These are phyloP conservation scores for Talaromyces adpressus DNA, from an alignment of 495 filamentous ascomycete genomes.

Conservation along the genomic window DNA sequence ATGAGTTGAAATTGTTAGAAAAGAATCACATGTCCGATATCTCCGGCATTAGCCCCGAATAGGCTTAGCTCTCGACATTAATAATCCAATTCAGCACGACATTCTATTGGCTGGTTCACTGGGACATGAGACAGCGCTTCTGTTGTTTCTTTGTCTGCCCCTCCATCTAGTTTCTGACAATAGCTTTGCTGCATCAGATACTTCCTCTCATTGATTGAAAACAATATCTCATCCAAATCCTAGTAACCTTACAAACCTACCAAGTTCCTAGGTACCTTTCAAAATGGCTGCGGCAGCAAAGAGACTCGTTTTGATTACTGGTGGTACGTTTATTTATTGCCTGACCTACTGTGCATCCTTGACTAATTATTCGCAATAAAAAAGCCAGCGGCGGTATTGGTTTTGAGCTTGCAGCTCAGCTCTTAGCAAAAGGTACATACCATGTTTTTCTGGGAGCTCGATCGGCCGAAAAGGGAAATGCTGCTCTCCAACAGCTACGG, in stretches of 20 bases:
- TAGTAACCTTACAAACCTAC: neutral
- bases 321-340: neutral
- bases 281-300: slow-evolving; percentile 1
- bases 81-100: too few relatives aligned
- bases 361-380: slow-evolving; percentile 6
- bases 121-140: neutral
- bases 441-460: slow-evolving; percentile 24
- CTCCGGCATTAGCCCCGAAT: neutral
- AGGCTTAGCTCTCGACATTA: neutral
- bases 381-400: slow-evolving; percentile 27
- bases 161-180: neutral
- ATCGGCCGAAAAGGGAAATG: slow-evolving; percentile 14
- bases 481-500: slow-evolving; percentile 17
- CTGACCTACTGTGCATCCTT: neutral
- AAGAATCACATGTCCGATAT: neutral
- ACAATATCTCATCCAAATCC: neutral
- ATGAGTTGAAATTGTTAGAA: neutral
- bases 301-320: slow-evolving; percentile 7
- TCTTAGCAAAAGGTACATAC: slow-evolving; percentile 20
- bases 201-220: neutral
- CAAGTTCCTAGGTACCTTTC: neutral
- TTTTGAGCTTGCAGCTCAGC: slow-evolving; percentile 18
- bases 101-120: neutral
- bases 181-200: neutral
- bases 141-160: neutral